Base-by-base conservation (phyloP, 75 land plant species). In the Isoetes taiwanensis region DNA sequence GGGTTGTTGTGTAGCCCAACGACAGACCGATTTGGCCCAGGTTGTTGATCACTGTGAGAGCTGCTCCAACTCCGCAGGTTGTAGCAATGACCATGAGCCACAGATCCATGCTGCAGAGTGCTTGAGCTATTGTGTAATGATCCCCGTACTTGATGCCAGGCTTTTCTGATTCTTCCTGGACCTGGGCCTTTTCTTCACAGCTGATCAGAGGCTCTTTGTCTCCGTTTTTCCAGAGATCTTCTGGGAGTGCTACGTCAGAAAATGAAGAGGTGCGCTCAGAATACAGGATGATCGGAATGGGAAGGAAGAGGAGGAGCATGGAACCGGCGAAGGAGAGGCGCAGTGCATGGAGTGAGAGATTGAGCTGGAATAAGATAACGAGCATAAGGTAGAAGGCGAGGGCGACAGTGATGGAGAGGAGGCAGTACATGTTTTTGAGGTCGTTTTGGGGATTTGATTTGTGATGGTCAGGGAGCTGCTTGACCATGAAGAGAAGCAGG, bases 31-130 rank as follows among this genome's bases (percentile, higher is more conserved):
- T 27, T 52, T 69, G 72, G 16, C 42, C 62, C 62, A 69, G 35
- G 63, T 69, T 69, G 61, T 66, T 50, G 0, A 57, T 58, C 2
- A 54, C 70, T 2, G 43, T 57, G 6, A 66, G 72, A 1, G 71
- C 72, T 0, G 72, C 65, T 9, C 71, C 72, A 3, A 69, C 1
- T 1, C 72, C 61, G 10, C 34, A 33, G 5, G 57, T 57, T 3
- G 71, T 37, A 4, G 71, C 61, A 2, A 54, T 33, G 34, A 65
- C 42, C 3, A 69, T 37, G 2, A 69, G 61, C 63, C 72, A 56
- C 61, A 69, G 57, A 37, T 69, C 43, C n/a, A 56, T 14, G 16
- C 57, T 66, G 46, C 14, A 37, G 20, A 69, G 20, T 8, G 61
- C 72, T 1, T 58, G 32, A 24, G n/a, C 12, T 26, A 69, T 28